Evolutionary conservation across 208 protist species (phyloP).

Genomic region (Leishmania martiniquensis): DNA sequence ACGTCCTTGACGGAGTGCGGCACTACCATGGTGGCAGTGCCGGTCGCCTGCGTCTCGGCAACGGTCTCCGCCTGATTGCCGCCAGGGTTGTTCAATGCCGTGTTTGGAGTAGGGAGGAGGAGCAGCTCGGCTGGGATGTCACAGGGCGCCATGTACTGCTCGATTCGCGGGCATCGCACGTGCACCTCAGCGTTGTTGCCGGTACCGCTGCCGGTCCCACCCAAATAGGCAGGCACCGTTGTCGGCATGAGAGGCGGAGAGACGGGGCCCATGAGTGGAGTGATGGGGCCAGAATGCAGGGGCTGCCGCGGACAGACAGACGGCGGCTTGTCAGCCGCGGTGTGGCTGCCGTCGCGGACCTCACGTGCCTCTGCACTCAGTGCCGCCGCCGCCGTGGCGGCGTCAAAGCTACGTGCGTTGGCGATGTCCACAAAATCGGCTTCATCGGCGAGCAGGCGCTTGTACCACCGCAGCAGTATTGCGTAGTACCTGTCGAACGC

Average conservation of each 20-base stretch:
- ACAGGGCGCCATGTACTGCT: conserved; percentile 28
- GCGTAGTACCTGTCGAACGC: conserved; percentile 21
- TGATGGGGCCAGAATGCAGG: neutral
- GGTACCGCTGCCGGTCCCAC: neutral
- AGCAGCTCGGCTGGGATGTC: conserved; percentile 14
- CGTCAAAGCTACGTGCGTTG: conserved; percentile 2
- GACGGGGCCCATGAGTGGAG: neutral
- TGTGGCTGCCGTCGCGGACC: neutral
- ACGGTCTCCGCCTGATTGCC: neutral
- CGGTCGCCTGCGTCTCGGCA: neutral
- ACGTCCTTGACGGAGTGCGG: conserved; percentile 8
- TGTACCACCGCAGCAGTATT: conserved; percentile 56
- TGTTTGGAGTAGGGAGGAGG: neutral
- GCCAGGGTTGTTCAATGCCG: neutral
- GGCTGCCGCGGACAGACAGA: neutral
- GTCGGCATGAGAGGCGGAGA: neutral
- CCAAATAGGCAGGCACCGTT: neutral
- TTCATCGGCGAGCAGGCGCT: conserved; percentile 45
- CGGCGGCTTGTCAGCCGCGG: neutral
- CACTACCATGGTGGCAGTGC: neutral
- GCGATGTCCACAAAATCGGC: conserved; percentile 33
- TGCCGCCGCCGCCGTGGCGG: neutral
- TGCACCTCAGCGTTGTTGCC: conserved; percentile 26
- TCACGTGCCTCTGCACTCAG: neutral
- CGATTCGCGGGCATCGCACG: conserved; percentile 33